Evolutionary conservation across 768 basidiomycete genomes (phyloP), one percentile per base, ranked within the genome.

Genomic region (Rhodosporidiobolus sp.): DNA sequence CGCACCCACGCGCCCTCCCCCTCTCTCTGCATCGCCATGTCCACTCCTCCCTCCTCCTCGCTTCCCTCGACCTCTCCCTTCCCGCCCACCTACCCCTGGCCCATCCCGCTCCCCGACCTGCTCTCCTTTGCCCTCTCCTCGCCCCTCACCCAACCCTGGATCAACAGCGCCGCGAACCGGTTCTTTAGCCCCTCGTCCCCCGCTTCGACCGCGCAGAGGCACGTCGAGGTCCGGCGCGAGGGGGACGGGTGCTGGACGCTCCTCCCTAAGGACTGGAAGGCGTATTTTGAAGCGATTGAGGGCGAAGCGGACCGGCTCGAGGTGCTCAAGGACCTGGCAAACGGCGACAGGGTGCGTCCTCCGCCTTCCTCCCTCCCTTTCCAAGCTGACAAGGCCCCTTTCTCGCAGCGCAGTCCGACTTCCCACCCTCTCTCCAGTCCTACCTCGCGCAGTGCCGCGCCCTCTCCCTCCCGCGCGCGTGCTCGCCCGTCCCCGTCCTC

Each of bases 391-490:
- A 48, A 8, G 8, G 7, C 26, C 9, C 14, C 38, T 43, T 43
- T 14, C 38, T 43, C 38, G 38, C 38, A 43, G 6, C 28, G 1
- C 30, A 56, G 38, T 22, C 28, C 43, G 71, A 59, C 26, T 54
- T 66, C 12, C 73, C 73, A 0, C 4, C 55, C 0, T 32, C 69
- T 24, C 53, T 74, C 3, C 46, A 26, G 17, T 12, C n/a, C 0
- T 74, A 48, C 62, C 48, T 74, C 9, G 7, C 16, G 28, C 49
- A 52, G 1, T 74, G 73, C 50, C 49, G 56, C 4, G 1, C 73
- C 24, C 69, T 70, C 62, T 67, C 73, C 1, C 65, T 74, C 65
- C 34, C 46, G 28, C 64, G 73, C 19, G 56, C 56, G 12, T 70
- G 73, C 46, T 70, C 73, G 17, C 19, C 48, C 46, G 28, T 11